Evolutionary conservation across 2,329 filamentous ascomycete genomes (phyloP).

Genomic region (Penicillium sp.): DNA sequence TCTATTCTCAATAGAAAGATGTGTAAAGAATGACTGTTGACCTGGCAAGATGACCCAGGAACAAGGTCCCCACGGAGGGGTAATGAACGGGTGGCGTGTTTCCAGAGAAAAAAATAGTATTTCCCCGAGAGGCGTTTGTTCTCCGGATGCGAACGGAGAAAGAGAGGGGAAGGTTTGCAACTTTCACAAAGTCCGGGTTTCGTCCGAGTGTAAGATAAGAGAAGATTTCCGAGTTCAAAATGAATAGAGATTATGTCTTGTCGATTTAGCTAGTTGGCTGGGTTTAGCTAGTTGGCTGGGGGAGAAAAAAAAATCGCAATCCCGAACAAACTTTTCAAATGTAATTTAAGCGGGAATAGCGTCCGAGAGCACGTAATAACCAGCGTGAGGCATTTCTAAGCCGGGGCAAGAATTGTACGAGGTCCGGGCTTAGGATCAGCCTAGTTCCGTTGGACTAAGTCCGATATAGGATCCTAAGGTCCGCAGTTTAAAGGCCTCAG

Average conservation of each 20-base stretch:
- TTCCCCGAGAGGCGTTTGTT: constrained; percentile 8
- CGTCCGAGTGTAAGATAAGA: neutral
- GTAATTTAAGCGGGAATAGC: constrained; percentile 1
- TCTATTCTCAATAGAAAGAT: neutral
- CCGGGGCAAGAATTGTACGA: neutral
- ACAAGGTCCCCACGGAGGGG: constrained; percentile 1
- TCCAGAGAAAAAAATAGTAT: constrained; percentile 3
- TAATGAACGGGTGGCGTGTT: constrained; percentile 5
- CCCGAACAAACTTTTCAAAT: neutral
- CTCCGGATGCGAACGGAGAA: constrained; percentile 14
- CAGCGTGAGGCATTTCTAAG: constrained; percentile 12
- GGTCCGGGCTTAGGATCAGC: neutral
- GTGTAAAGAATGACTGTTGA: neutral
- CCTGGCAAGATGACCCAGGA: neutral
- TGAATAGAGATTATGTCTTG: neutral
- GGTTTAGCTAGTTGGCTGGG: neutral
- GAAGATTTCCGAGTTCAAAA: neutral
- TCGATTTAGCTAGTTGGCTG: neutral
- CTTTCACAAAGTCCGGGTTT: neutral
- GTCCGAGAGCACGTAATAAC: constrained; percentile 13
- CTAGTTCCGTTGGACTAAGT: constrained; percentile 1
- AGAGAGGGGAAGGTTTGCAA: neutral
- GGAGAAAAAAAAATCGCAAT: neutral
- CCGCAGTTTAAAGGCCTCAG: constrained; percentile 7
- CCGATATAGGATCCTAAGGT: constrained; percentile 8